Evolutionary conservation across 1,139 yeast species (phyloP).

Genomic region (Yamadazyma dushanensis): DNA sequence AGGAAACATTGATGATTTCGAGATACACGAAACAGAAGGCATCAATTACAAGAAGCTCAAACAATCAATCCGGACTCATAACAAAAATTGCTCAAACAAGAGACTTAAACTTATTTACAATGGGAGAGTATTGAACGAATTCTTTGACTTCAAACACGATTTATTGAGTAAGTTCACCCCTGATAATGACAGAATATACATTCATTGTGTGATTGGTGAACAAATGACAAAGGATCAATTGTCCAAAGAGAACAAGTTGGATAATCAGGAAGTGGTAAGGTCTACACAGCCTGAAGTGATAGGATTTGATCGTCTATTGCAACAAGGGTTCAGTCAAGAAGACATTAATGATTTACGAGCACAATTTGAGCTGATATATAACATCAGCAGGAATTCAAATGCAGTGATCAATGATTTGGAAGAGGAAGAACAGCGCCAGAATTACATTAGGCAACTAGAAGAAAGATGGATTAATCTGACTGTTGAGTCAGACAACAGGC

Average conservation of each 20-base stretch:
- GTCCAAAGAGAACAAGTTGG: slow-evolving; percentile 60
- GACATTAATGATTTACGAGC: slow-evolving; percentile 71
- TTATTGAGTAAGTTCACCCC: slow-evolving; percentile 24
- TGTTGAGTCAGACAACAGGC: slow-evolving; percentile 27
- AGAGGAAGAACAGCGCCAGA: slow-evolving; percentile 39
- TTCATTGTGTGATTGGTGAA: slow-evolving; percentile 85
- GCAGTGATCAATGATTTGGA: slow-evolving; percentile 41
- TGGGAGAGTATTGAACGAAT: slow-evolving; percentile 68
- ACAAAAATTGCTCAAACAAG: slow-evolving; percentile 33
- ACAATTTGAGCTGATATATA: slow-evolving; percentile 70
- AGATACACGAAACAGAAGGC: slow-evolving; percentile 5
- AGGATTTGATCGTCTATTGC: slow-evolving; percentile 81
- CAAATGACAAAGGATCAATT: slow-evolving; percentile 58
- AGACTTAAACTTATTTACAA: slow-evolving; percentile 71
- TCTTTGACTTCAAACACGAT: slow-evolving; percentile 55
- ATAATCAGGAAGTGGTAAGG: slow-evolving; percentile 43
- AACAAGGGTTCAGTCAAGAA: slow-evolving; percentile 78
- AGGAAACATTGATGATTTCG: slow-evolving; percentile 12
- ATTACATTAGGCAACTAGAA: slow-evolving; percentile 62
- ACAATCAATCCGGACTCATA: slow-evolving; percentile 27
- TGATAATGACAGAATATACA: slow-evolving; percentile 39
- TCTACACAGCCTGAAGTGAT: slow-evolving; percentile 69
- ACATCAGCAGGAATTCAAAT: slow-evolving; percentile 13
- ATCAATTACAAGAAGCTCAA: slow-evolving; percentile 15
- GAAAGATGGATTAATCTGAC: slow-evolving; percentile 92